Evolutionary conservation across 306 rosid genomes (phyloP).

Genomic region (Cucumis hystrix): DNA sequence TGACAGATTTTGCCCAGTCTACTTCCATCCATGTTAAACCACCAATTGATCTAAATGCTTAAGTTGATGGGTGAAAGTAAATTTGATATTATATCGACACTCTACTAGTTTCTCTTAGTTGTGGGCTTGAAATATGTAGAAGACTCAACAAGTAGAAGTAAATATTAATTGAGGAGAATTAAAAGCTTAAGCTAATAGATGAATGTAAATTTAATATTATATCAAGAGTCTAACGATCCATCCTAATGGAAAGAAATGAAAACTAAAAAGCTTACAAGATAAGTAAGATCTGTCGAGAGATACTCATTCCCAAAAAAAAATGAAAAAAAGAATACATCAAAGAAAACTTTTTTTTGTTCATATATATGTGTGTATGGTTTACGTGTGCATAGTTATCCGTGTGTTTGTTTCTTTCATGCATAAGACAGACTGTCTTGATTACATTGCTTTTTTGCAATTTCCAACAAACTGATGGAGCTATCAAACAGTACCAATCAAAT

Average conservation of each 20-base stretch:
- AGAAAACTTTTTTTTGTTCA: neutral
- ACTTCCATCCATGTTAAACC: neutral
- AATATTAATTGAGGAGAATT: no score
- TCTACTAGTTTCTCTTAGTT: no score
- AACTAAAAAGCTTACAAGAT: neutral
- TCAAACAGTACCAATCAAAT: neutral
- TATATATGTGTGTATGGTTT: neutral
- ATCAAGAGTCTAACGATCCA: no score
- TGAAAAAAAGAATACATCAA: neutral
- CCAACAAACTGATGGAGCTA: neutral
- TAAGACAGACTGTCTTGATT: neutral
- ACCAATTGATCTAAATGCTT: no score
- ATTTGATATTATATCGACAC: no score
- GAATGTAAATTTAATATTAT: no score
- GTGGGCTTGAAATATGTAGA: no score
- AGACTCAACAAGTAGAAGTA: no score
- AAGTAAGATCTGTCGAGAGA: neutral
- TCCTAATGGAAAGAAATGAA: neutral
- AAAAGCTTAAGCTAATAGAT: no score
- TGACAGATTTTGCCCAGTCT: neutral
- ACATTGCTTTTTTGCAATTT: neutral
- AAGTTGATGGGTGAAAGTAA: no score
- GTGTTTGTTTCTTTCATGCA: neutral
- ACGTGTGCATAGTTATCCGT: neutral
- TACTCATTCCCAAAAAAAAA: neutral